phyloP scores from a whole-genome alignment of 2,329 filamentous ascomycete genomes.

The Claviceps purpurea region DNA sequence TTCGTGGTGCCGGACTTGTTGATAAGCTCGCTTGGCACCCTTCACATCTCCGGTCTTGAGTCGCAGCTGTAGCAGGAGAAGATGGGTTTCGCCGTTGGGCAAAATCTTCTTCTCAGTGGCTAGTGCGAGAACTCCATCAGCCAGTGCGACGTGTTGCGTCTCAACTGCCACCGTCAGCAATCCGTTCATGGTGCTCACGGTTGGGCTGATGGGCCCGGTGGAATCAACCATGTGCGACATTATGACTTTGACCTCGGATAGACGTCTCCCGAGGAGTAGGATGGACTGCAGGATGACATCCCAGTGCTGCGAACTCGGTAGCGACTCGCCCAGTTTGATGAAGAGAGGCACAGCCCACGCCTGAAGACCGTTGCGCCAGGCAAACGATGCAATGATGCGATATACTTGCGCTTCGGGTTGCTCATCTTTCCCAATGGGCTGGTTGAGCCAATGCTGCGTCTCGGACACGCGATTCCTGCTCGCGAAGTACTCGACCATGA shows the following conservation, averaged over 20 bases:
- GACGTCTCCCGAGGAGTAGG: constrained; percentile 51
- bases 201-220: constrained; percentile 37
- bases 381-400: constrained; percentile 30
- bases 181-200: constrained; percentile 61
- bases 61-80: constrained; percentile 64
- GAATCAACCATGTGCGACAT: constrained; percentile 61
- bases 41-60: constrained; percentile 60
- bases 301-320: constrained; percentile 44
- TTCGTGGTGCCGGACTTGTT: constrained; percentile 22
- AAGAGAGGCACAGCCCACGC: constrained; percentile 52
- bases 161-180: constrained; percentile 61
- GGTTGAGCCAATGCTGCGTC: constrained; percentile 55
- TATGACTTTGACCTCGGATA: constrained; percentile 35
- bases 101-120: constrained; percentile 50
- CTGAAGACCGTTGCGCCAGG: constrained; percentile 42
- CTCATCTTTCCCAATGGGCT: constrained; percentile 26
- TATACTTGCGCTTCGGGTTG: constrained; percentile 13
- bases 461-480: constrained; percentile 40
- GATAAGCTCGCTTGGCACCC: constrained; percentile 54
- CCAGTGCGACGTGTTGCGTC: constrained; percentile 55
- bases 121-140: constrained; percentile 59
- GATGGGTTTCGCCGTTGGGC: constrained; percentile 55
- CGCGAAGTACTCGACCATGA: constrained; percentile 51
- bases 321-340: constrained; percentile 32
- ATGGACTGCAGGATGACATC: constrained; percentile 65